A percentile compares a stretch with the other conserved stretches of the same genome.
Conservation (phyloP, 805 yeast species). For the Lipomyces oligophaga region DNA sequence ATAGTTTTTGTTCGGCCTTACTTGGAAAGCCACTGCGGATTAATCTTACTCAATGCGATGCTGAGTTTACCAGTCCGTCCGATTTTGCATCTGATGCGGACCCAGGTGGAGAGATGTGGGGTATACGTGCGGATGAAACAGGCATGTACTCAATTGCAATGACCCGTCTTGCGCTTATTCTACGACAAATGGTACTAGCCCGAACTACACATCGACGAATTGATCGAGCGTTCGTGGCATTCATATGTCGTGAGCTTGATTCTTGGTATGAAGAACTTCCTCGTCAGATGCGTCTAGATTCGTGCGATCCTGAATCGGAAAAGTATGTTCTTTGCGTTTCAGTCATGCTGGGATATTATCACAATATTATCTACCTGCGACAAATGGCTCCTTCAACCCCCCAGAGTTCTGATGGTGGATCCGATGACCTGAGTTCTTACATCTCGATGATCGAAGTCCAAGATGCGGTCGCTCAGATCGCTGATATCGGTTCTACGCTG, state of each 20-base stretch:
- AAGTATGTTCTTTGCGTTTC: conserved; percentile 3
- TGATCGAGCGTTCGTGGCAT: neutral
- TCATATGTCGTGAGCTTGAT: neutral
- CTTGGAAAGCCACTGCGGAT: conserved; percentile 22
- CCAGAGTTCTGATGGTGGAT: neutral
- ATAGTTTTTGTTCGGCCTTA: conserved; percentile 15
- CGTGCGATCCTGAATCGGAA: neutral
- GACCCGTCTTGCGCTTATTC: conserved; percentile 3
- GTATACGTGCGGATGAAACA: conserved; percentile 2
- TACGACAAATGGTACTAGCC: conserved; percentile 6
- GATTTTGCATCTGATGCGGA: conserved; percentile 13
- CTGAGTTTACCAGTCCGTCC: neutral
- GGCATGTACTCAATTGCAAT: conserved; percentile 8
- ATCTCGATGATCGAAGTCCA: conserved; percentile 7
- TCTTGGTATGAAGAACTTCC: conserved; percentile 3
- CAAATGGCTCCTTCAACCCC: conserved; percentile 10
- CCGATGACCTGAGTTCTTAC: neutral
- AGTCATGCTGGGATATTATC: conserved; percentile 15
- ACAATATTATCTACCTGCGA: conserved; percentile 22
- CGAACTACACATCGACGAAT: conserved; percentile 1
- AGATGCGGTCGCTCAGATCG: conserved; percentile 15
- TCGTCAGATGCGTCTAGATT: neutral
- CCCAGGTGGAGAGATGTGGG: conserved; percentile 3
- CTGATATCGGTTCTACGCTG: conserved; percentile 14
- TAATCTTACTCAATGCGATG: conserved; percentile 18